Percentiles rank a stretch among this genome's conserved stretches.
Evolutionary conservation across 1,284 basidiomycete genomes (phyloP).

Genomic region (Termitomyces sp.): DNA sequence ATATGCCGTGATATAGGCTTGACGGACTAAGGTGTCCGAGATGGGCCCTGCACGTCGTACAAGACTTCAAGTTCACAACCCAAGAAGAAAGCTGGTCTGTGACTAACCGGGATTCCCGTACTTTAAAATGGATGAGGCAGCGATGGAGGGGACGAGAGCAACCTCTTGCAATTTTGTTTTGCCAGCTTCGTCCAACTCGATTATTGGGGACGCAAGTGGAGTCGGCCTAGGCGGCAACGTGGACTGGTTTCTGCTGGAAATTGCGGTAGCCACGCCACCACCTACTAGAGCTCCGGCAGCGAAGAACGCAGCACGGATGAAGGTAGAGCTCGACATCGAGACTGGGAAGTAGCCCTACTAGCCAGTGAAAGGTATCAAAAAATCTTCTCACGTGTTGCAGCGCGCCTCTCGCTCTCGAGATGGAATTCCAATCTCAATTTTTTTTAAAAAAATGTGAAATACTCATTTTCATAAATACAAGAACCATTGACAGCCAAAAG

Average conservation of each 20-base stretch:
- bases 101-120: slow-evolving; percentile 70
- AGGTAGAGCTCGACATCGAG: slow-evolving; percentile 32
- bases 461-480: slow-evolving; percentile 22
- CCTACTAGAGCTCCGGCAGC: slow-evolving; percentile 67
- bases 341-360: neutral
- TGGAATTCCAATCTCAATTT: neutral
- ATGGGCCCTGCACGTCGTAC: slow-evolving; percentile 62
- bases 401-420: too few relatives aligned
- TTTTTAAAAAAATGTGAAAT: slow-evolving; percentile 2
- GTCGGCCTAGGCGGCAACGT: slow-evolving; percentile 13
- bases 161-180: slow-evolving; percentile 26
- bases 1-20: slow-evolving; percentile 86
- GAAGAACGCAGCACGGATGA: slow-evolving; percentile 65
- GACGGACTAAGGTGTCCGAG: slow-evolving; percentile 73
- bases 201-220: slow-evolving; percentile 22
- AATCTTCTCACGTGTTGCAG: neutral
- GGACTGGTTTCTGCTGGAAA: slow-evolving; percentile 19
- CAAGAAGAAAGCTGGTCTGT: slow-evolving; percentile 4
- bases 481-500: slow-evolving; percentile 14
- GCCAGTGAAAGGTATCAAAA: neutral
- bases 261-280: slow-evolving; percentile 47
- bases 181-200: slow-evolving; percentile 34
- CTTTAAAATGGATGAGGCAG: slow-evolving; percentile 45
- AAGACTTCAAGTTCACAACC: slow-evolving; percentile 2
- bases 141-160: slow-evolving; percentile 20